Evolutionary conservation across 345 rosid genomes (phyloP).

Genomic region (Moringa oleifera): DNA sequence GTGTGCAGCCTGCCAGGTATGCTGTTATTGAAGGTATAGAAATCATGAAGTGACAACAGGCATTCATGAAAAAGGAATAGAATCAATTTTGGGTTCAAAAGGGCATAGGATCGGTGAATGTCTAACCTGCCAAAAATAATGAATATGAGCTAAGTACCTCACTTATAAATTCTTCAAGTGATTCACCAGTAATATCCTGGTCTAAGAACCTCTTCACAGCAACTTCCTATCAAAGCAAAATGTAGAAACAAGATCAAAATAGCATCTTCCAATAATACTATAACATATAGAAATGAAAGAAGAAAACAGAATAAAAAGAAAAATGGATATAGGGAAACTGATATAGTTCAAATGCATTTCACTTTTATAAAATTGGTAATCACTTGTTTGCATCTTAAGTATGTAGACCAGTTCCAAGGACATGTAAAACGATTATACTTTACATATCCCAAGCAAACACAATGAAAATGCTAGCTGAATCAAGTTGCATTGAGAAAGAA

Average conservation of each 20-base stretch:
- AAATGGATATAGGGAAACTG: too few relatives aligned
- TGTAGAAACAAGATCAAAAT: constrained; percentile 18
- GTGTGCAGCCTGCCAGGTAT: too few relatives aligned
- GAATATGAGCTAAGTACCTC: constrained; percentile 47
- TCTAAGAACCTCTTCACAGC: constrained; percentile 92
- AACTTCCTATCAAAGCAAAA: constrained; percentile 58
- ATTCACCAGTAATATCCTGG: constrained; percentile 75
- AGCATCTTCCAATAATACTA: background rate
- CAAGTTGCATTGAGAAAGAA: background rate
- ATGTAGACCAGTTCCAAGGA: too few relatives aligned
- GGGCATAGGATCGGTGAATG: background rate
- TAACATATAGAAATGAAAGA: too few relatives aligned
- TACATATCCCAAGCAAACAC: background rate
- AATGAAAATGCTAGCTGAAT: too few relatives aligned
- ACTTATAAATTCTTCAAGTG: constrained; percentile 78
- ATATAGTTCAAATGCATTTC: too few relatives aligned
- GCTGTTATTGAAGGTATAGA: background rate
- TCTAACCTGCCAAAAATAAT: background rate
- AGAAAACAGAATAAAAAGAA: too few relatives aligned
- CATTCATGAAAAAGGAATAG: background rate
- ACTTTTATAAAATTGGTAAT: too few relatives aligned
- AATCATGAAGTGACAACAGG: background rate
- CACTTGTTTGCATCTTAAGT: too few relatives aligned
- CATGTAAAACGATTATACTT: too few relatives aligned
- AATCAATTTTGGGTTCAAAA: background rate